phyloP scores from a whole-genome alignment of 352 stramenopile genomes.

The Globisporangium nunn region DNA sequence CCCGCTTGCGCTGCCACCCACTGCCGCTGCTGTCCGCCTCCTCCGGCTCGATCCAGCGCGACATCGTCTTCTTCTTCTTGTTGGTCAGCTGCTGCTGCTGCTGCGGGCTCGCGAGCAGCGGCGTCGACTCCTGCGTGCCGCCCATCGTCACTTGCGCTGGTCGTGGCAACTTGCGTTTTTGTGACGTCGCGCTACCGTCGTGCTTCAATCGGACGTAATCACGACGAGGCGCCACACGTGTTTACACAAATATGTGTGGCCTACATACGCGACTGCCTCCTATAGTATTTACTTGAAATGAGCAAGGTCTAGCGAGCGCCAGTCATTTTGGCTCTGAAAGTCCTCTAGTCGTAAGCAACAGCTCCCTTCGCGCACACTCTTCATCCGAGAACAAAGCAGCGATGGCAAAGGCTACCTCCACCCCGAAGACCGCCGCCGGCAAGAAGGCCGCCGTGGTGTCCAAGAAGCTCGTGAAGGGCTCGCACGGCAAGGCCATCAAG shows the following conservation, averaged over 20 bases:
- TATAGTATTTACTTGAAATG: background rate
- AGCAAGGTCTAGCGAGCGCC: background rate
- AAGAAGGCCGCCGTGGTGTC: conserved; percentile 91
- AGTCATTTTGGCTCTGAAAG: background rate
- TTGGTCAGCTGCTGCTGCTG: background rate
- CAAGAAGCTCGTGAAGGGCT: conserved; percentile 95
- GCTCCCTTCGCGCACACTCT: background rate
- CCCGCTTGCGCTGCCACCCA: conserved; percentile 10
- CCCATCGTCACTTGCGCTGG: conserved; percentile 1
- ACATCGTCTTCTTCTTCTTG: conserved; percentile 15
- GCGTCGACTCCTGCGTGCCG: conserved; percentile 8
- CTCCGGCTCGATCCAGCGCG: conserved; percentile 13
- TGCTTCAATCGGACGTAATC: background rate
- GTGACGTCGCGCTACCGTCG: too few relatives aligned
- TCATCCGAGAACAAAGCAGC: conserved; percentile 25
- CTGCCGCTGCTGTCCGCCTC: conserved; percentile 4
- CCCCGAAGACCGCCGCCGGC: conserved; percentile 77
- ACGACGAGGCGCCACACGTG: background rate
- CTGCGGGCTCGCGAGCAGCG: conserved; percentile 5
- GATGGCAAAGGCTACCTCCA: conserved; percentile 63
- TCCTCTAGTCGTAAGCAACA: too few relatives aligned
- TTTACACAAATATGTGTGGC: background rate
- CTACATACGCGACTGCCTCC: background rate
- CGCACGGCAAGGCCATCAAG: conserved; percentile 96
- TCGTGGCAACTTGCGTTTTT: too few relatives aligned